Percentiles rank a stretch among this genome's conserved stretches.
phyloP scores from a whole-genome alignment of 164 flowering plant species.

The Protea cynaroides region DNA sequence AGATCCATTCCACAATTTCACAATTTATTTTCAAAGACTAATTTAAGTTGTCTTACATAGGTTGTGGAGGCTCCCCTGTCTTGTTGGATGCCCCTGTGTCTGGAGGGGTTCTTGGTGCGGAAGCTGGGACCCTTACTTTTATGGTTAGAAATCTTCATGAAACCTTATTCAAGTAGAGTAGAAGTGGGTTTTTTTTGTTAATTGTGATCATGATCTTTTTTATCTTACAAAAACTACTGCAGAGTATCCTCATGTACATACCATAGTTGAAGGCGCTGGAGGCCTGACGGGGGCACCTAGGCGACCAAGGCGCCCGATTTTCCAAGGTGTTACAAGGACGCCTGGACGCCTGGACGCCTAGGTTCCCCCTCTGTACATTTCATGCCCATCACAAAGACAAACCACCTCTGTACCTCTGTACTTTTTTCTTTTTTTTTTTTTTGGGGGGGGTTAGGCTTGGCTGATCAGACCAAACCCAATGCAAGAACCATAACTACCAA shows the following conservation, averaged over 20 bases:
- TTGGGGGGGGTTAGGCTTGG: neutral
- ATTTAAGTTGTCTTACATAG: slow-evolving; percentile 22
- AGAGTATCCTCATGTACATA: neutral
- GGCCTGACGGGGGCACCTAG: no score
- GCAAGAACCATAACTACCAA: neutral
- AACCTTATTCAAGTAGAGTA: no score
- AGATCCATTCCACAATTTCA: no score
- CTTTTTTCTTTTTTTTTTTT: no score
- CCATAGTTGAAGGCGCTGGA: no score
- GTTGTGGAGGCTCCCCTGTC: slow-evolving; percentile 33
- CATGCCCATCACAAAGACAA: no score
- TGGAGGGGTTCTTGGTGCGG: slow-evolving; percentile 93
- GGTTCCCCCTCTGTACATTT: no score
- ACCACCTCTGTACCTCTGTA: no score
- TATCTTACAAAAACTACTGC: neutral
- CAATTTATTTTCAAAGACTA: slow-evolving; percentile 1
- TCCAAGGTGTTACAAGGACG: no score
- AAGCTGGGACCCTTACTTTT: slow-evolving; percentile 85
- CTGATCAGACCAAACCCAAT: neutral
- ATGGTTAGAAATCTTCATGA: slow-evolving; percentile 40
- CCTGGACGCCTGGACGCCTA: no score
- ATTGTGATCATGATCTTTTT: slow-evolving; percentile 1
- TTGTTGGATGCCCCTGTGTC: slow-evolving; percentile 99
- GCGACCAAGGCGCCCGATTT: no score
- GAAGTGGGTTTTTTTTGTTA: no score